These are phyloP conservation scores for Paraphoma sp. DNA, from an alignment of 2,329 filamentous ascomycete species.

Conservation along the genomic window DNA sequence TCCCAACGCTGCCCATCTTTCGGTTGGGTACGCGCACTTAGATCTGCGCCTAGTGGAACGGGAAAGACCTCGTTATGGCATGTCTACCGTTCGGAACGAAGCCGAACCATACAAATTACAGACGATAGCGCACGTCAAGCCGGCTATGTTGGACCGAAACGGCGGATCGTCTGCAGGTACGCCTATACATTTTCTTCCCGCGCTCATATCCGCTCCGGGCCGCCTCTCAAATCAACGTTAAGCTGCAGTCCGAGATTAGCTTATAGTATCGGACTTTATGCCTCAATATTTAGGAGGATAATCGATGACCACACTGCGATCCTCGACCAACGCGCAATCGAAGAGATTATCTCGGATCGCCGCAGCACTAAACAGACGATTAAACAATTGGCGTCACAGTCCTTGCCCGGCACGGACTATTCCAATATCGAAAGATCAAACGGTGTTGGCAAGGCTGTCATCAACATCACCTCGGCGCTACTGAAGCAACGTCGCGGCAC, in stretches of 20 bases:
- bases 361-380: background rate
- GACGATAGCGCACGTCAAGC: slow-evolving; percentile 19
- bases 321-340: background rate
- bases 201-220: slow-evolving; percentile 12
- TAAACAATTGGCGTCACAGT: slow-evolving; percentile 1
- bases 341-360: background rate
- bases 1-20: background rate
- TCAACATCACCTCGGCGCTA: slow-evolving; percentile 2
- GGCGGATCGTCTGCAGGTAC: slow-evolving; percentile 36
- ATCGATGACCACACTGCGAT: background rate
- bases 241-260: slow-evolving; percentile 9
- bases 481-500: background rate
- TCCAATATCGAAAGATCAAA: background rate
- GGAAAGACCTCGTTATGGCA: slow-evolving; percentile 25
- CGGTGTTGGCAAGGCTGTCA: background rate
- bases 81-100: slow-evolving; percentile 29
- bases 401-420: background rate
- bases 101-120: slow-evolving; percentile 26
- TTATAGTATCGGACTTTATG: background rate
- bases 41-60: background rate
- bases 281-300: background rate
- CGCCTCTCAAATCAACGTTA: slow-evolving; percentile 1
- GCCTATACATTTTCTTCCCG: slow-evolving; percentile 16
- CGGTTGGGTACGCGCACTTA: slow-evolving; percentile 2
- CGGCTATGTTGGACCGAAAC: slow-evolving; percentile 20